Conservation (phyloP, 2,329 filamentous ascomycete species). For the Thielaviopsis ethacetica region DNA sequence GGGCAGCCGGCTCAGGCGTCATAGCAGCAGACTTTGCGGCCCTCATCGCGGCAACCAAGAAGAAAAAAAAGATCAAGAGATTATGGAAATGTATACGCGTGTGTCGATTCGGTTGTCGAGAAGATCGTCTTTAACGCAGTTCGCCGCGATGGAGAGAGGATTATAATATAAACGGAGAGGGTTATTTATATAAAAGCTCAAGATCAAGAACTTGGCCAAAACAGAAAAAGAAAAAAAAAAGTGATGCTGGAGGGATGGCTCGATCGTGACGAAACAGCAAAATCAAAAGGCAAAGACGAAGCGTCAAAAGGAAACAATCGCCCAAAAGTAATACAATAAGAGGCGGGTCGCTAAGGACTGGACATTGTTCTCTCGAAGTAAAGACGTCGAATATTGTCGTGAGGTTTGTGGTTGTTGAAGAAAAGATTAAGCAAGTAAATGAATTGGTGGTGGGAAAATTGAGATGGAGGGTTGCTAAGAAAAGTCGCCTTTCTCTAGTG, state of each 20-base stretch:
- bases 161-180: not conserved
- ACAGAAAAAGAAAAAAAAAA: not conserved
- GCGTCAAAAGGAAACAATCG: not conserved
- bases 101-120: not conserved
- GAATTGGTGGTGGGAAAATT: not conserved
- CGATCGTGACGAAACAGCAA: not conserved
- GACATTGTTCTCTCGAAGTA: not conserved
- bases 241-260: not conserved
- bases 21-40: constrained; percentile 31
- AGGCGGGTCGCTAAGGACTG: not conserved
- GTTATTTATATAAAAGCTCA: not conserved
- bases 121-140: not conserved
- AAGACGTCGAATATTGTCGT: not conserved
- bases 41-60: constrained; percentile 29
- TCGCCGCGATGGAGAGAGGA: not conserved
- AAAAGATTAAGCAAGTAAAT: not conserved
- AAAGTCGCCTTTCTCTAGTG: no score
- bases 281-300: not conserved
- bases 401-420: not conserved
- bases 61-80: not conserved
- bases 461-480: not conserved
- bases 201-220: not conserved
- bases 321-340: not conserved
- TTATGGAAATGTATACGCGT: not conserved
- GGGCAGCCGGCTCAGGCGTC: constrained; percentile 3